Evolutionary conservation across 805 yeast genomes (phyloP), one percentile per base, ranked within the genome.

Genomic region (Pichia kluyveri): DNA sequence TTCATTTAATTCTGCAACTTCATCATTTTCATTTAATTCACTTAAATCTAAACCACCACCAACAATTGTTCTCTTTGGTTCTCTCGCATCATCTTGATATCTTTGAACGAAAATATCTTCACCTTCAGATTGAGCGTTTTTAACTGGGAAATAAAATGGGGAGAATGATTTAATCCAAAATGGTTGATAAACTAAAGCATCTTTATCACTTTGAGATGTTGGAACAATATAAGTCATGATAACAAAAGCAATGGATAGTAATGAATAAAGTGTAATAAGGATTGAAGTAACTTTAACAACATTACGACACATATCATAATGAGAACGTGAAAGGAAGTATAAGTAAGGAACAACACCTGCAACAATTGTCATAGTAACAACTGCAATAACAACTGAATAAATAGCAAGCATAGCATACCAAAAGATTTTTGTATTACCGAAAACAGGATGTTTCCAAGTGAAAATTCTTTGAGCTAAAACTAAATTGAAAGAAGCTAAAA

Each of bases 371-470:
- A 83, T 80, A n/a, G 72, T 70, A 42, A 83, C 74, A 46, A 83
- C 70, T 7, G 75, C 80, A 28, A 71, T 46, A 30, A 84, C 88
- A 44, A 80, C 54, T 8, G 65, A 54, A 58, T 84, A 83, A 37
- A 79, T 54, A 3, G 62, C 40, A 41, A 72, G 58, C 82, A 83
- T 76, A 30, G 65, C 45, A 34, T 51, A 51, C 76, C 81, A 76
- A 56, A 83, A 78, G 36, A 68, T 50, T 48, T 62, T 67, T 40
- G 73, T 61, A 19, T 77, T 71, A 38, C 89, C 90, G 11, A 80
- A 73, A 45, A 77, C 80, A 8, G 91, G 90, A 59, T 84, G 90
- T 60, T 82, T 70, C 86, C 88, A 82, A 7, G 87, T 81, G 63
- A 82, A 82, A 23, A 83, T 67, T 60, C 91, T 75, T 60, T 83